Percentiles rank a stretch among this genome's conserved stretches.
These are phyloP conservation scores for Primulina eburnea DNA, from an alignment of 257 asterid species.

Conservation along the genomic window DNA sequence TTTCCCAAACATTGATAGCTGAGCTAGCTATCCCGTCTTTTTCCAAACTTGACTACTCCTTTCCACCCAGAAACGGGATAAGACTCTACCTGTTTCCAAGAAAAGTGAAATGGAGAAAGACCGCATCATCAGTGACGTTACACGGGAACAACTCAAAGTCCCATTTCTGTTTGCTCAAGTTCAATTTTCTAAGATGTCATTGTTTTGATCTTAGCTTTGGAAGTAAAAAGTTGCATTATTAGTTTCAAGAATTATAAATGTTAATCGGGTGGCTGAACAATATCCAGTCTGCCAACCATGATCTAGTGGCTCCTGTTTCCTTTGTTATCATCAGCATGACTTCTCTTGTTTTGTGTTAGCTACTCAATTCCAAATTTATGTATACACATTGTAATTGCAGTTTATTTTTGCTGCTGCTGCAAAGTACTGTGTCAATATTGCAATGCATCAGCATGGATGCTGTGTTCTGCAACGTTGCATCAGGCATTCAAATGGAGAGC, in stretches of 20 bases:
- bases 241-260: slow-evolving; percentile 8
- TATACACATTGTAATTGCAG: slow-evolving; percentile 37
- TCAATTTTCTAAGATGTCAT: background rate
- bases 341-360: slow-evolving; percentile 14
- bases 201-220: background rate
- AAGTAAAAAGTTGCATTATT: background rate
- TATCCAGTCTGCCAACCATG: slow-evolving; percentile 2
- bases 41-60: background rate
- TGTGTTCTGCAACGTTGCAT: slow-evolving; percentile 93
- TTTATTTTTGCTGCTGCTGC: slow-evolving; percentile 87
- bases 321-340: background rate
- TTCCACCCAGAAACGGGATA: background rate
- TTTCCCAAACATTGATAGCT: background rate
- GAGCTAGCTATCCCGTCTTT: background rate
- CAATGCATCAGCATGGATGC: slow-evolving; percentile 93
- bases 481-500: slow-evolving; percentile 64
- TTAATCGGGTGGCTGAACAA: slow-evolving; percentile 2
- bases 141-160: background rate
- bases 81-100: background rate
- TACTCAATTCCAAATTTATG: slow-evolving; percentile 2
- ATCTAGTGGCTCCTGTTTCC: background rate
- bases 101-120: too few species aligned
- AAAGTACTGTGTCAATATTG: slow-evolving; percentile 79
- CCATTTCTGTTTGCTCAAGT: background rate
- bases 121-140: too few species aligned